Base-by-base conservation (phyloP, 2,329 filamentous ascomycete genomes). In the Penicillium sp. region DNA sequence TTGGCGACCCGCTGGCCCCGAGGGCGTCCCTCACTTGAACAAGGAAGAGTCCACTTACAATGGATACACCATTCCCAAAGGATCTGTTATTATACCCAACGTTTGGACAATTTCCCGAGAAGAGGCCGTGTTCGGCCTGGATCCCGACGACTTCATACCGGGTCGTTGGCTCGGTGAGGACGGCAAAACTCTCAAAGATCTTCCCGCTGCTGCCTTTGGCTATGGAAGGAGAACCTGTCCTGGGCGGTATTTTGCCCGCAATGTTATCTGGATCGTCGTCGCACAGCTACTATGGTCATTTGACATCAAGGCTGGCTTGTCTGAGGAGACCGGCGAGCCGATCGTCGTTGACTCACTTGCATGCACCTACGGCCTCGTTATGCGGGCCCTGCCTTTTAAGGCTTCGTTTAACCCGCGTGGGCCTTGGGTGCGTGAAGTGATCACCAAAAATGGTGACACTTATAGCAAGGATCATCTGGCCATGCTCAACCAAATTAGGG, bases 41-140 rank as follows among this genome's bases (percentile, higher is more conserved):
- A 64, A 54, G 21, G 61, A 62, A 6, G 71, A 74, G 27, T 59
- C 63, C 17, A 41, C 50, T 9, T 76, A 74, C 58, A 68, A 72
- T 33, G 67, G 67, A 35, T 66, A 70, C 38, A 50, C 59, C 36
- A 75, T 77, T 23, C 74, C 75, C 17, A 69, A 69, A 41, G 68
- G 66, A 21, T 70, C 73, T 8, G 65, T 69, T 4, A 41, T 75
- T 12, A 27, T 66, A 10, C 51, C 57, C 10, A 71, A 66, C n/a
- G 41, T 50, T 23, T 65, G 64, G 58, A 23, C 47, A 38, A 35
- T 35, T 10, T 35, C 31, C 19, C 31, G 31, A 23, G 47, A 49
- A 35, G 33, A 49, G 21, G 21, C 31, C 19, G 6, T 35, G 17
- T 49, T 33, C 6, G 42, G 42, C 17, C 13, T 21, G 10, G 33